Percentiles rank a stretch among this genome's conserved stretches.
phyloP scores from a whole-genome alignment of 2,329 filamentous ascomycete genomes.

The Esteya vermicola region DNA sequence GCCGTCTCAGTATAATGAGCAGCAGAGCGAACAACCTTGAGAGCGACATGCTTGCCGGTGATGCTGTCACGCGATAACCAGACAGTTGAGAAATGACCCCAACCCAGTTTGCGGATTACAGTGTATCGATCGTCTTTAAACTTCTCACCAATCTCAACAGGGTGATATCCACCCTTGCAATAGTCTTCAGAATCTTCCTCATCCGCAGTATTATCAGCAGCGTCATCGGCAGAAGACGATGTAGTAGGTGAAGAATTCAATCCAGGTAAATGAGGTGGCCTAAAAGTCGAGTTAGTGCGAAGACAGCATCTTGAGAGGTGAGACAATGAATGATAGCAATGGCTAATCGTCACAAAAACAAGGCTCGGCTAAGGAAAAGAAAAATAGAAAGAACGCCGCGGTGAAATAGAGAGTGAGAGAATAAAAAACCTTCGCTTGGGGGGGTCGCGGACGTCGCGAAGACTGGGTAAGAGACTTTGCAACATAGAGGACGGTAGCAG shows the following conservation, averaged over 20 bases:
- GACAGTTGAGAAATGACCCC: conserved; percentile 98
- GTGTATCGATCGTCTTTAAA: conserved; percentile 98
- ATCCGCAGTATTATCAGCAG: conserved; percentile 82
- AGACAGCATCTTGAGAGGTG: too few species aligned
- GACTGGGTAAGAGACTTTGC: conserved; percentile 14
- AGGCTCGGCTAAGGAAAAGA: background rate
- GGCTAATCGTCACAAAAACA: too few species aligned
- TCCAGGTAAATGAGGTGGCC: conserved; percentile 34
- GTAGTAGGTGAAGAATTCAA: conserved; percentile 63
- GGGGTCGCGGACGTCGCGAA: conserved; percentile 14
- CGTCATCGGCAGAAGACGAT: conserved; percentile 66
- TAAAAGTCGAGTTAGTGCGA: too few species aligned
- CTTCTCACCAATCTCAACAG: conserved; percentile 83
- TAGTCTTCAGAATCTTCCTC: conserved; percentile 99
- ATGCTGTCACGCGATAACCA: conserved; percentile 73
- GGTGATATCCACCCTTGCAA: conserved; percentile 97
- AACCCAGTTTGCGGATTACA: conserved; percentile 88
- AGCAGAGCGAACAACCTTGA: conserved; percentile 95
- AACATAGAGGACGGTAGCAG: conserved; percentile 10
- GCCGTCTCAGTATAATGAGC: conserved; percentile 98
- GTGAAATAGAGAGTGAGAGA: background rate
- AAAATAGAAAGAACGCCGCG: background rate
- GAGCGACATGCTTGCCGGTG: conserved; percentile 83
- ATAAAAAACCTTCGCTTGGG: conserved; percentile 15
- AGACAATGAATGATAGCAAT: too few species aligned